These are phyloP conservation scores for Maudiozyma saulgeensis DNA, from an alignment of 805 yeast genomes.

Conservation along the genomic window DNA sequence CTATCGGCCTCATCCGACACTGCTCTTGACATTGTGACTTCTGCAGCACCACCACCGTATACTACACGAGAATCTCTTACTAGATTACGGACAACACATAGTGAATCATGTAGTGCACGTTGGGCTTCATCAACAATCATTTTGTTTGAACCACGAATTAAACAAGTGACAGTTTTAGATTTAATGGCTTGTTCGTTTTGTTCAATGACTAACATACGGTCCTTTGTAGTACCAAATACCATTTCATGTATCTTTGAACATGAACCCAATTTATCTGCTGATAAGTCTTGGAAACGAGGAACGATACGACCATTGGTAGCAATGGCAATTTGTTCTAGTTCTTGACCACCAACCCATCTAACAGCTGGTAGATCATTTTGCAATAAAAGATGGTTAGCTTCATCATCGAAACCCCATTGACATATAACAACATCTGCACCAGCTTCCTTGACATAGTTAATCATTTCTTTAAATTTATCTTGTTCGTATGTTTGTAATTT, in stretches of 20 bases:
- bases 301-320: slow-evolving; percentile 97
- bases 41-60: slow-evolving; percentile 99
- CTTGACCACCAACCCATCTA: slow-evolving; percentile 99
- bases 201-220: slow-evolving; percentile 90
- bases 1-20: slow-evolving; percentile 86
- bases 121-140: slow-evolving; percentile 97
- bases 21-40: slow-evolving; percentile 84
- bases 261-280: slow-evolving; percentile 70
- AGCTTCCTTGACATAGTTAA: slow-evolving; percentile 67
- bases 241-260: slow-evolving; percentile 82
- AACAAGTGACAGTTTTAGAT: slow-evolving; percentile 72
- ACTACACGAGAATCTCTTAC: slow-evolving; percentile 87
- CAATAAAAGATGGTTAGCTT: slow-evolving; percentile 85
- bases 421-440: slow-evolving; percentile 97
- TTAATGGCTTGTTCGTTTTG: slow-evolving; percentile 63
- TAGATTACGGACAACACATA: slow-evolving; percentile 94
- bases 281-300: slow-evolving; percentile 89
- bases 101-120: slow-evolving; percentile 91
- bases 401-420: slow-evolving; percentile 99
- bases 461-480: slow-evolving; percentile 85
- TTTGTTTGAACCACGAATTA: slow-evolving; percentile 90
- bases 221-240: slow-evolving; percentile 93
- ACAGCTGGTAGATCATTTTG: slow-evolving; percentile 90
- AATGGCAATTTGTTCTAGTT: slow-evolving; percentile 88
- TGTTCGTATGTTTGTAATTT: slow-evolving; percentile 88